Percentiles rank a stretch among this genome's conserved stretches.
Conservation (phyloP, 768 basidiomycete genomes). For the Naganishia vishniacii region DNA sequence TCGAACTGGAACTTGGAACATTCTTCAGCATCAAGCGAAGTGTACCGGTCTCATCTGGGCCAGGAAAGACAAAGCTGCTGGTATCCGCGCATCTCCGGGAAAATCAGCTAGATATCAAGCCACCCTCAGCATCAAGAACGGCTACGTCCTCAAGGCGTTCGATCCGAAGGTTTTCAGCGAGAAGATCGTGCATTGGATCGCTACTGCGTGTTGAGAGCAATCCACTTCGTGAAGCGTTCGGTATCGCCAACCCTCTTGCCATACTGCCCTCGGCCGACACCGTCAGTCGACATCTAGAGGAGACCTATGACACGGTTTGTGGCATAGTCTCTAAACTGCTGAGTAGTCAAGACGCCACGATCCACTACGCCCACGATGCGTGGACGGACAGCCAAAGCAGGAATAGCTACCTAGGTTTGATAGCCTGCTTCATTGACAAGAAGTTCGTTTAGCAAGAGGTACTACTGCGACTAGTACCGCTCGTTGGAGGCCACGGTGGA, state of each 20-base stretch:
- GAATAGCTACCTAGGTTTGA: background rate
- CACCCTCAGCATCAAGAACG: too few species aligned
- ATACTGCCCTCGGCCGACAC: background rate
- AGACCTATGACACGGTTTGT: background rate
- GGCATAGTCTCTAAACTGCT: background rate
- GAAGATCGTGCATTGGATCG: conserved; percentile 4
- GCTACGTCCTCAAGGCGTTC: too few species aligned
- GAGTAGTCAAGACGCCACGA: too few species aligned
- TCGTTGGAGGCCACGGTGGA: background rate
- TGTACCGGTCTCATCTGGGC: too few species aligned
- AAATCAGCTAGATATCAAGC: too few species aligned
- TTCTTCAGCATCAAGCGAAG: too few species aligned
- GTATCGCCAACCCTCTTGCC: background rate
- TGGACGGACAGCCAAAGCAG: background rate
- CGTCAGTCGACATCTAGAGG: background rate
- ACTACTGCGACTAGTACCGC: background rate
- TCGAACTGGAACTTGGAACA: too few species aligned
- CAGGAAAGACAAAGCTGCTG: too few species aligned
- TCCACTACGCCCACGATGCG: background rate
- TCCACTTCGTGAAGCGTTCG: background rate
- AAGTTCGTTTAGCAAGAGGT: background rate
- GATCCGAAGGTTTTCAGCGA: too few species aligned
- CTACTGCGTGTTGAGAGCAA: background rate
- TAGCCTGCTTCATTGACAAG: background rate
- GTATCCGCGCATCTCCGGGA: too few species aligned